Base-by-base conservation (phyloP, 441 rosid species). In the Pelargonium australe region DNA sequence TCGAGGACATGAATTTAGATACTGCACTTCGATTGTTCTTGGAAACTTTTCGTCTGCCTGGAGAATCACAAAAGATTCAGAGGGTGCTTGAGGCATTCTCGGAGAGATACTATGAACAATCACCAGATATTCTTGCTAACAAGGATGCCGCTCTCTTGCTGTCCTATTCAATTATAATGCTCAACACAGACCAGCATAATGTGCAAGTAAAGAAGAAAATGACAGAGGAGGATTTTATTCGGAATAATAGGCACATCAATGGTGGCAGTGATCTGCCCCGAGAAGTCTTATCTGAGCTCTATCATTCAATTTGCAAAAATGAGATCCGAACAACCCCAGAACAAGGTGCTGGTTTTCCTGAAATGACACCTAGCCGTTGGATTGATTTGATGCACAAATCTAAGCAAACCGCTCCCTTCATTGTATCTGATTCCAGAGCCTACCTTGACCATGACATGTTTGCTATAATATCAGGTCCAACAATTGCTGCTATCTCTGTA, bases 11-110 rank as follows among this genome's bases (percentile, higher is more conserved):
- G 98, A 89, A 73, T 80, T 73, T 95, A 55, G 99, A 90, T 81
- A 84, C 85, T 47, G 99, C 99, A 2, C 79, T 95, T 80, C 87
- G 98, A 53, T 81, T 95, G 63, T 95, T 95, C 73, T 76, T 90
- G 75, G 99, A 91, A 77, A 92, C 98, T 53, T 92, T 90, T 77
- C 86, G 89, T 73, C 81, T 95, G 73, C 97, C 99, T 69, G 99
- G 99, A 14, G 99, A 95, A 79, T 87, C 98, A 31, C 99, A 95
- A 83, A 95, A 95, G 82, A 92, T 95, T 77, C 93, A 92, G 72
- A 85, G 97, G 81, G 97, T 90, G 74, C 95, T 95, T 34, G 99
- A 89, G 82, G 99, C 99, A 19, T 95, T 95, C 81, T 83, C 97
- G 70, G 98, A 90, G 80, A 85, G 97, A 86, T 95, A 95, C 75